Evolutionary conservation across 2,329 filamentous ascomycete genomes (phyloP).

Genomic region (Colletotrichum tanaceti): DNA sequence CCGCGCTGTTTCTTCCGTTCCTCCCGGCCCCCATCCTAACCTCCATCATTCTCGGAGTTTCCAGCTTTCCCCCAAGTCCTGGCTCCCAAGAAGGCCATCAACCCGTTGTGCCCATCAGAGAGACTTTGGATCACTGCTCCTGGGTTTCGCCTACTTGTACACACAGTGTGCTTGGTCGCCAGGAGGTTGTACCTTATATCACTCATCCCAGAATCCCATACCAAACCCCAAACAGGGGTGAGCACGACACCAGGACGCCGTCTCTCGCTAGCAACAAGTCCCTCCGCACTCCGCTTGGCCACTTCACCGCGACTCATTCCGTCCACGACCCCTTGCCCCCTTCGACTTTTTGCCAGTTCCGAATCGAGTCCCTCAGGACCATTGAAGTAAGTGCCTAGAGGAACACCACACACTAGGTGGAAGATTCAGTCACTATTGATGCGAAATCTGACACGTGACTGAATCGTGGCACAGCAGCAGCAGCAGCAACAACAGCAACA

Average conservation of each 20-base stretch:
- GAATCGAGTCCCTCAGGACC: not conserved
- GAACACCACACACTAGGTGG: not conserved
- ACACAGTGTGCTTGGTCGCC: not conserved
- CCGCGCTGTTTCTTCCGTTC: slow-evolving; percentile 2
- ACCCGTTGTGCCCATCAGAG: not conserved
- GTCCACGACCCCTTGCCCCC: not conserved
- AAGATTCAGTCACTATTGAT: slow-evolving; percentile 1
- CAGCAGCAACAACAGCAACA: no score
- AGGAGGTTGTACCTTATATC: not conserved
- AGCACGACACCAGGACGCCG: not conserved
- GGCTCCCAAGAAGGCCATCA: not conserved
- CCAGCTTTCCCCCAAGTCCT: not conserved
- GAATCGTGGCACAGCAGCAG: not conserved
- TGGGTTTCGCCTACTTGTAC: no score
- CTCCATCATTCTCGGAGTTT: no score
- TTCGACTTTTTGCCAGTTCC: slow-evolving; percentile 2
- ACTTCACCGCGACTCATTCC: slow-evolving; percentile 8
- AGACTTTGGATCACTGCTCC: not conserved
- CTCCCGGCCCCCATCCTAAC: not conserved
- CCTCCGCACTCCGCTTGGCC: not conserved
- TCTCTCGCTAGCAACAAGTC: not conserved
- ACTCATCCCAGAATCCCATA: not conserved
- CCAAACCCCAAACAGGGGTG: not conserved
- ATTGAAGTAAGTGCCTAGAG: slow-evolving; percentile 5
- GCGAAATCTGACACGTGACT: not conserved